Base-by-base conservation (phyloP, 352 stramenopile genomes). In the Pythium apleroticum region DNA sequence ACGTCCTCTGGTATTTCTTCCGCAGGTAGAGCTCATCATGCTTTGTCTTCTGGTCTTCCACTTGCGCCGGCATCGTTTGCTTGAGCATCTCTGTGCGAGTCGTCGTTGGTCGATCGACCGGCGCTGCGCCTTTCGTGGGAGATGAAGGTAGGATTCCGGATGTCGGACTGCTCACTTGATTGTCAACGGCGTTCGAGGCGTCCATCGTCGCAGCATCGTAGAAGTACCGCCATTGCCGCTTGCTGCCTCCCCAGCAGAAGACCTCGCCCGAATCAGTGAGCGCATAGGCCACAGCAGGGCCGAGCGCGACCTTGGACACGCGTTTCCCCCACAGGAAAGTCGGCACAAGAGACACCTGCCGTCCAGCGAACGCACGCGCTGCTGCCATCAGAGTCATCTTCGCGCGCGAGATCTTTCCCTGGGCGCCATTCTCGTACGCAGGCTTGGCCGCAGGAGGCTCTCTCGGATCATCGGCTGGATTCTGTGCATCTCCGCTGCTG, bases 221-320 rank as follows among this genome's bases (percentile, higher is more conserved):
- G 49, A 92, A 89, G 39, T 91, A 92, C 30, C 68, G 63, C 85
- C 85, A 93, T 46, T 73, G 66, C 6, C 80, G 79, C 31, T 81
- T 80, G 59, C 84, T 90, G 4, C 84, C 86, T 25, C 86, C 86
- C 86, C 86, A 94, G 56, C 80, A 91, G 57, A 89, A 93, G 0
- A 88, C 61, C 72, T 93, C 78, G 3, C 84, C 84, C 1, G 79
- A 58, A 53, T 91, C 84, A 11, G 86, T 90, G 20, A 94, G 71
- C 5, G 81, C 86, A 43, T 88, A 91, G 0, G 74, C 74, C 7
- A 93, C 72, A 22, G 74, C 66, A 15, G 71, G 41, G 1, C 86
- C 84, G 27, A 78, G 81, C 0, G 77, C 68, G 9, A 94, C 75
- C 55, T 80, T 73, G 11, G 63, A 74, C 4, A 94, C 67, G 3